Evolutionary conservation across 768 basidiomycete species (phyloP).

Genomic region (Leucogyrophana mollusca): DNA sequence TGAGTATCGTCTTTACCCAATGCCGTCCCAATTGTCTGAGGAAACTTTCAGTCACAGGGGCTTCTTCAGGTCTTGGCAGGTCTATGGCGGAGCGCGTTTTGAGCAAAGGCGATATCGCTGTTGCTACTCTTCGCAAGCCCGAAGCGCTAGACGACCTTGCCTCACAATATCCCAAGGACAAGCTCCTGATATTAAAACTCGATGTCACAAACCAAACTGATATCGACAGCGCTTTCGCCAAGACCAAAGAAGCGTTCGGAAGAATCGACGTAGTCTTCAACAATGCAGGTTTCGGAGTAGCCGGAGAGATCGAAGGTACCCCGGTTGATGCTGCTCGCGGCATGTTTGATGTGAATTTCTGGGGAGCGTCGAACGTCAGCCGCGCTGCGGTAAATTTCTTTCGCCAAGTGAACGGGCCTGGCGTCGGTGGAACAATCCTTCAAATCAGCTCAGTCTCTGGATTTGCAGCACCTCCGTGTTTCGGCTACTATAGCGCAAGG

Average conservation of each 20-base stretch:
- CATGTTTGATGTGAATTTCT: slow-evolving; percentile 27
- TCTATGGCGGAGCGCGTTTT: slow-evolving; percentile 30
- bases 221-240: slow-evolving; percentile 29
- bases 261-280: slow-evolving; percentile 40
- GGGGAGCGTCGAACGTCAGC: slow-evolving; percentile 26
- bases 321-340: slow-evolving; percentile 15
- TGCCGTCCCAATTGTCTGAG: too few relatives aligned
- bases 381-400: slow-evolving; percentile 28
- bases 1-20: too few relatives aligned
- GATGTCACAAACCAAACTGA: slow-evolving; percentile 33
- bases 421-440: slow-evolving; percentile 31
- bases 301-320: slow-evolving; percentile 23
- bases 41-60: slow-evolving; percentile 34
- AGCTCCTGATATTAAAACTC: slow-evolving; percentile 33
- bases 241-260: slow-evolving; percentile 31
- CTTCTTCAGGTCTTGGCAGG: slow-evolving; percentile 40
- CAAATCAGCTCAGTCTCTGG: slow-evolving; percentile 34
- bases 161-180: slow-evolving; percentile 17
- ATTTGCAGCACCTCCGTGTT: slow-evolving; percentile 11
- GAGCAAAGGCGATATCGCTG: slow-evolving; percentile 32
- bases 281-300: slow-evolving; percentile 19
- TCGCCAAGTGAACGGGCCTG: slow-evolving; percentile 32
- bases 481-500: slow-evolving; percentile 20
- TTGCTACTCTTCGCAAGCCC: slow-evolving; percentile 43
- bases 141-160: slow-evolving; percentile 24